A percentile compares a stretch with the other conserved stretches of the same genome.
Conservation (phyloP, 2,329 filamentous ascomycete genomes). For the Arthrobotrys megalospora region DNA sequence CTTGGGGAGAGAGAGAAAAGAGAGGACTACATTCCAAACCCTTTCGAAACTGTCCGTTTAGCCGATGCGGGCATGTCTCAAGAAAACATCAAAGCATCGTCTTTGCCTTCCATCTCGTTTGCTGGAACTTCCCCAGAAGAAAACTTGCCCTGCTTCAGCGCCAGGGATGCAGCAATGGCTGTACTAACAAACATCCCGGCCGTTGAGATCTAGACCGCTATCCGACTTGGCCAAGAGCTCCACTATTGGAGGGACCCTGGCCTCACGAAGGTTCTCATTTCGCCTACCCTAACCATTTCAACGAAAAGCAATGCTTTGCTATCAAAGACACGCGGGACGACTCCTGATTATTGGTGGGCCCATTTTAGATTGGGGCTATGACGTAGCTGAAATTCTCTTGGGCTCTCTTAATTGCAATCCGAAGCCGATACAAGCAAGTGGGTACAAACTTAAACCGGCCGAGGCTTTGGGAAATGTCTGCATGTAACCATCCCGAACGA, state of each 20-base stretch:
- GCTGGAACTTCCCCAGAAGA: conserved; percentile 41
- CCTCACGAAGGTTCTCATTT: conserved; percentile 57
- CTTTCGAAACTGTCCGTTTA: conserved; percentile 57
- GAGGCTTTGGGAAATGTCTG: conserved; percentile 29
- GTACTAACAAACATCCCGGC: conserved; percentile 47
- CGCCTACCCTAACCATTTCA: conserved; percentile 60
- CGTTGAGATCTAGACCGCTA: conserved; percentile 61
- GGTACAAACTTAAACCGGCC: conserved; percentile 22
- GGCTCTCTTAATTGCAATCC: conserved; percentile 29
- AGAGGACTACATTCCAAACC: conserved; percentile 38
- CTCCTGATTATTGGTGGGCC: conserved; percentile 57
- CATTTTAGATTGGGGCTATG: conserved; percentile 45
- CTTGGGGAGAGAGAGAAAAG: conserved; percentile 4
- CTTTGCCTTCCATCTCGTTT: conserved; percentile 24
- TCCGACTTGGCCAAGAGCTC: conserved; percentile 52
- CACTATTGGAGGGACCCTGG: conserved; percentile 49
- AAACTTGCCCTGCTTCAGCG: conserved; percentile 10
- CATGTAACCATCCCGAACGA: conserved; percentile 23
- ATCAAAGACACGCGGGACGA: conserved; percentile 61
- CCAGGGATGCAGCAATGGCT: conserved; percentile 39
- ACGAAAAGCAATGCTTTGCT: conserved; percentile 40
- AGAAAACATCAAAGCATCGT: conserved; percentile 44
- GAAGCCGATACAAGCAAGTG: conserved; percentile 51
- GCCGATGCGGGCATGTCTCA: conserved; percentile 59
- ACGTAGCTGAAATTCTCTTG: conserved; percentile 43